These are phyloP conservation scores for Chamaenerion angustifolium DNA, from an alignment of 345 rosid species.

Conservation along the genomic window DNA sequence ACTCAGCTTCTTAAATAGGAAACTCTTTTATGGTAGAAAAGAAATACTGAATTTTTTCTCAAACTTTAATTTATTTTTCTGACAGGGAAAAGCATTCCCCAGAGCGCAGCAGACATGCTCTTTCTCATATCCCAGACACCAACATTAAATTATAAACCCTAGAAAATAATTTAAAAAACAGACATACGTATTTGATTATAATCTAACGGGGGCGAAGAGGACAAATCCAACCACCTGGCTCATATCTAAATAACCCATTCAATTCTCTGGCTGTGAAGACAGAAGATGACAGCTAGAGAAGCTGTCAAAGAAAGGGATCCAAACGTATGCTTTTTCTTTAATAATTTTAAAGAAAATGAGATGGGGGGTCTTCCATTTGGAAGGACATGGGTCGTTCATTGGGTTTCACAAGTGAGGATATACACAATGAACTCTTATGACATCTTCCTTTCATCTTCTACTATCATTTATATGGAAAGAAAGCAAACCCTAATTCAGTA, in stretches of 20 bases:
- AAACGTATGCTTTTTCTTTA: not conserved
- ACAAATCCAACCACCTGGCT: conserved; percentile 16
- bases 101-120: conserved; percentile 15
- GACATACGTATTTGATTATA: conserved; percentile 6
- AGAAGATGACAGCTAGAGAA: conserved; percentile 46
- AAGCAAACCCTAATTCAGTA: no score
- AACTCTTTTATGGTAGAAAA: not conserved
- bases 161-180: not conserved
- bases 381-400: conserved; percentile 11
- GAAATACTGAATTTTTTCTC: not conserved
- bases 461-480: no score
- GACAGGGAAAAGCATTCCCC: conserved; percentile 4
- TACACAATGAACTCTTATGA: no score
- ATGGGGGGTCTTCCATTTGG: no score
- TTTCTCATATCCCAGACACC: conserved; percentile 14
- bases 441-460: no score
- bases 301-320: conserved; percentile 26
- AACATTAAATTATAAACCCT: not conserved
- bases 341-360: no score
- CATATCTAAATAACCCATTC: conserved; percentile 25
- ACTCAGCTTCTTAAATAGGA: conserved; percentile 7
- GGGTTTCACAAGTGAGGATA: conserved; percentile 11
- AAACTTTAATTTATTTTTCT: not conserved
- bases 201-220: conserved; percentile 9
- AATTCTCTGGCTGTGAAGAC: conserved; percentile 27